phyloP scores from a whole-genome alignment of 129 eudicot genomes.

The Artemisia annua region DNA sequence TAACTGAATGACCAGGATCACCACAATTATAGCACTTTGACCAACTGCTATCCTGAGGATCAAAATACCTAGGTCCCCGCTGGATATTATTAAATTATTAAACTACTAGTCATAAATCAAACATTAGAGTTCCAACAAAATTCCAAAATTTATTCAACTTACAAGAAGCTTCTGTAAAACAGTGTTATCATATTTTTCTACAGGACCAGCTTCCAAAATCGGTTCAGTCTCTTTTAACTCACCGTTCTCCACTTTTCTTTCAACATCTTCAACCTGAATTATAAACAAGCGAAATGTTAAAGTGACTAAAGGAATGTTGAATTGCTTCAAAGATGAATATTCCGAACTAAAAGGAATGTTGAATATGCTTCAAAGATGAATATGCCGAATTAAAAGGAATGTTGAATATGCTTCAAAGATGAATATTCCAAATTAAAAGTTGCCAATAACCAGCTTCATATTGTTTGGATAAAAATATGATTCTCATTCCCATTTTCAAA shows the following conservation, averaged over 20 bases:
- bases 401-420: too few relatives aligned
- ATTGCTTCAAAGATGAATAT: too few relatives aligned
- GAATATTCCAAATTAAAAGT: too few relatives aligned
- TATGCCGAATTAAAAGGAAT: too few relatives aligned
- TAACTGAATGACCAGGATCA: constrained; percentile 64
- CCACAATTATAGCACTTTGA: constrained; percentile 86
- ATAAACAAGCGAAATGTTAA: too few relatives aligned
- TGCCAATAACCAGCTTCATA: too few relatives aligned
- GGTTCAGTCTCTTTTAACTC: constrained; percentile 24
- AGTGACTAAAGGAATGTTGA: too few relatives aligned
- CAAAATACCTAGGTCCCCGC: constrained; percentile 95
- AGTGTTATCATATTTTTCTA: constrained; percentile 48
- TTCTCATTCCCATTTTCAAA: too few relatives aligned
- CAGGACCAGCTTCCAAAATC: constrained; percentile 35
- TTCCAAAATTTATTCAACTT: constrained; percentile 47
- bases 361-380: too few relatives aligned
- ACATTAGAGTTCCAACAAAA: not conserved
- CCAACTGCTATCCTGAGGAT: constrained; percentile 75
- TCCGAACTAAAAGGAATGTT: too few relatives aligned
- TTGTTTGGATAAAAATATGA: too few relatives aligned
- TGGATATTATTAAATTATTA: constrained; percentile 40
- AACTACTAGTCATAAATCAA: constrained; percentile 19
- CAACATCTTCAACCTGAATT: constrained; percentile 11
- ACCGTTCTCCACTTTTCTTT: constrained; percentile 1
- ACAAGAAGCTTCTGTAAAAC: constrained; percentile 82